These are phyloP conservation scores for Terana coerulea DNA, from an alignment of 768 basidiomycete genomes.

Conservation along the genomic window DNA sequence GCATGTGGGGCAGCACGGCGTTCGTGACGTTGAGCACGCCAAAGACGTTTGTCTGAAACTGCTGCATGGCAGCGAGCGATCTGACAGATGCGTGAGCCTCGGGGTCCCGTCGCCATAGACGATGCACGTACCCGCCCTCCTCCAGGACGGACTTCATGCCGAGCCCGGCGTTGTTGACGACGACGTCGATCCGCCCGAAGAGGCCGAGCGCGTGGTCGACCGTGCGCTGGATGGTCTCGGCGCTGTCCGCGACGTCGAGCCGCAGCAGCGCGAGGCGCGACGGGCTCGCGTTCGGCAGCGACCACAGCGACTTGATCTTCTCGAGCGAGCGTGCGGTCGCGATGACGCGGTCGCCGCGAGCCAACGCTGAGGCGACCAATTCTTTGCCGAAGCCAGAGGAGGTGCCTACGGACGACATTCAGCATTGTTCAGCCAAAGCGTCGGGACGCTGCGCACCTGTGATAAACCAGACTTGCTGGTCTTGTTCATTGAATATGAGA, in stretches of 20 bases:
- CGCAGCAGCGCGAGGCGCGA: slow-evolving; percentile 27
- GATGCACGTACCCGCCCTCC: slow-evolving; percentile 37
- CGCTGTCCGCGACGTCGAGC: slow-evolving; percentile 36
- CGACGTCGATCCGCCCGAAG: slow-evolving; percentile 33
- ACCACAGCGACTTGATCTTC: slow-evolving; percentile 25
- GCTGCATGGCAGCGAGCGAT: slow-evolving; percentile 29
- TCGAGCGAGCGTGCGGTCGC: slow-evolving; percentile 40
- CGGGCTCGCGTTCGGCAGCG: slow-evolving; percentile 16
- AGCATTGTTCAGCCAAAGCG: neutral
- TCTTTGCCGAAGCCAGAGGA: slow-evolving; percentile 40
- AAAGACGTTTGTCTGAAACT: slow-evolving; percentile 42
- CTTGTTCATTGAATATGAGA: too few species aligned
- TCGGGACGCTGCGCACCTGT: slow-evolving; percentile 25
- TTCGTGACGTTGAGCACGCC: slow-evolving; percentile 41
- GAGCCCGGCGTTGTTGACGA: slow-evolving; percentile 47
- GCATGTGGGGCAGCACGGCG: slow-evolving; percentile 40
- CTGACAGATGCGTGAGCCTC: slow-evolving; percentile 17
- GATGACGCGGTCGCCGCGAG: slow-evolving; percentile 46
- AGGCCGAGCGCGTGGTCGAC: slow-evolving; percentile 29
- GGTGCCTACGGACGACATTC: slow-evolving; percentile 20
- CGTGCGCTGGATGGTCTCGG: slow-evolving; percentile 26
- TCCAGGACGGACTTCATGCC: slow-evolving; percentile 38
- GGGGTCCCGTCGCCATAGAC: neutral
- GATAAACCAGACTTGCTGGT: slow-evolving; percentile 30
- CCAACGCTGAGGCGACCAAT: slow-evolving; percentile 36